Conservation (phyloP, 1,139 yeast species). For the Nadsonia starkeyi-henricii region DNA sequence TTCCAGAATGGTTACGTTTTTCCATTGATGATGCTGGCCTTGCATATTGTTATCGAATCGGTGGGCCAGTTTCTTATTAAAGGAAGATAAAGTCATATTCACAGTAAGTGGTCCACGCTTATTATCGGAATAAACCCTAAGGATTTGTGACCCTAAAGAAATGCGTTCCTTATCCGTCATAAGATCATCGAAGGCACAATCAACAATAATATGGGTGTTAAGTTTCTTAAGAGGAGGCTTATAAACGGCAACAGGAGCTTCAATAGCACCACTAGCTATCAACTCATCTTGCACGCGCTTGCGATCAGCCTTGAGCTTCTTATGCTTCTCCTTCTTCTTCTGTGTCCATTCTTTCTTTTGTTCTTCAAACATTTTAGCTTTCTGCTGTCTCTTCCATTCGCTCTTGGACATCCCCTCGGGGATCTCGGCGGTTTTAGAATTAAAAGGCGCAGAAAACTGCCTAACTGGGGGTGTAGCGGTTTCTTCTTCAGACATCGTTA, state of each 20-base stretch:
- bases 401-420: conserved; percentile 81
- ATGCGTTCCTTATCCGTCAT: conserved; percentile 70
- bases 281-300: conserved; percentile 1
- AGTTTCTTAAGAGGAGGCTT: conserved; percentile 2
- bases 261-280: conserved; percentile 6
- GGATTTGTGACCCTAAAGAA: conserved; percentile 67
- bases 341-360: conserved; percentile 41
- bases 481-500: too few species aligned
- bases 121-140: conserved; percentile 70
- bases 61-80: conserved; percentile 48
- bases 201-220: conserved; percentile 39
- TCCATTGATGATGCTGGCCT: conserved; percentile 52
- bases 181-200: conserved; percentile 80
- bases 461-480: too few species aligned
- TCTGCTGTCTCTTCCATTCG: conserved; percentile 64
- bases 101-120: conserved; percentile 48
- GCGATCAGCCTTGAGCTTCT: conserved; percentile 14
- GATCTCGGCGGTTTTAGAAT: conserved; percentile 13
- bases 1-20: conserved; percentile 38
- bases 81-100: conserved; percentile 46
- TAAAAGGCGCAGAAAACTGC: conserved; percentile 3
- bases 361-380: conserved; percentile 47
- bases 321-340: conserved; percentile 40
- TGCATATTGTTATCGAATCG: conserved; percentile 54
- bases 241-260: conserved; percentile 1